A percentile compares a stretch with the other conserved stretches of the same genome.
These are phyloP conservation scores for Lenzites betulinus DNA, from an alignment of 768 basidiomycete genomes.

Conservation along the genomic window DNA sequence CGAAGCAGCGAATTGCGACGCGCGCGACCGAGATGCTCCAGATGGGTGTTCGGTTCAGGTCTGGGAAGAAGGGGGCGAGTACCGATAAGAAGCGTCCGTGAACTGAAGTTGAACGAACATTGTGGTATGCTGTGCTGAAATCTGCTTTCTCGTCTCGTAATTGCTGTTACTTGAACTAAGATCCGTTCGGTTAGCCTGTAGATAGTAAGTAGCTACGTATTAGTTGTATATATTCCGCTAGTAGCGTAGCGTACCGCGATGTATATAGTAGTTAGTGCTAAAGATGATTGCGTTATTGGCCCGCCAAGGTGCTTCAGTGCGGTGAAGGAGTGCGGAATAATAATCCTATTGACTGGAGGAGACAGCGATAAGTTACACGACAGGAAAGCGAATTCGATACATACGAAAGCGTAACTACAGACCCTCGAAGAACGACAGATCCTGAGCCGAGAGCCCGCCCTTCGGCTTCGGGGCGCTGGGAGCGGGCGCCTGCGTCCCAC, in stretches of 20 bases:
- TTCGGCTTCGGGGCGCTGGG: constrained; percentile 21
- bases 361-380: constrained; percentile 17
- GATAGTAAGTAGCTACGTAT: background rate
- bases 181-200: background rate
- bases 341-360: background rate
- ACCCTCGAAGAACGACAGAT: constrained; percentile 87
- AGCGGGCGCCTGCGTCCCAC: background rate
- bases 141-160: background rate
- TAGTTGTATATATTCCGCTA: background rate
- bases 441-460: constrained; percentile 76
- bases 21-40: constrained; percentile 13
- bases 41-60: constrained; percentile 12
- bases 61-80: background rate
- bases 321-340: background rate
- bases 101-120: too few species aligned
- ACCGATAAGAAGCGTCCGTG: background rate
- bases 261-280: background rate
- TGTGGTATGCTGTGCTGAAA: background rate
- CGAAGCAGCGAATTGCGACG: constrained; percentile 22
- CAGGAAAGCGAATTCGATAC: background rate
- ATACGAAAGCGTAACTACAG: constrained; percentile 37
- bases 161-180: too few species aligned
- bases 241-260: background rate
- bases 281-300: too few species aligned
- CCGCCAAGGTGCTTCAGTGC: background rate